phyloP scores from a whole-genome alignment of 352 stramenopile species.

The Globisporangium carolinianum region DNA sequence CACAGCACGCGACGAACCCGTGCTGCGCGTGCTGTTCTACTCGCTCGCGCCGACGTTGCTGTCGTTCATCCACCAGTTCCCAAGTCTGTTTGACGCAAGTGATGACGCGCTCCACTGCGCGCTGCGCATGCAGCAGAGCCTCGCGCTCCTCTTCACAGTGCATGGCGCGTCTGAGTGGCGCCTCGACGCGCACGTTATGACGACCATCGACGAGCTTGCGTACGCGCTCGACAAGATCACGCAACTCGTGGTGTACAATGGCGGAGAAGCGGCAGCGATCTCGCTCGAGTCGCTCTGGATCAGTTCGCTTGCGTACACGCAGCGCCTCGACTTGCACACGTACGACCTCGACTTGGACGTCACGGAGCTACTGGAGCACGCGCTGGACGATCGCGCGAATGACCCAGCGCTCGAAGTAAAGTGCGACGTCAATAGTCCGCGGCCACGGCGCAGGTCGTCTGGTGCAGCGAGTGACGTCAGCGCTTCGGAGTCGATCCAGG shows the following conservation, averaged over 20 bases:
- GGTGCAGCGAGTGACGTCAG: neutral
- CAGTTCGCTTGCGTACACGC: conserved; percentile 1
- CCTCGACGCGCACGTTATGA: conserved; percentile 17
- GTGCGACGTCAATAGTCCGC: neutral
- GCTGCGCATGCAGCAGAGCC: conserved; percentile 17
- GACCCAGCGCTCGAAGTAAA: neutral
- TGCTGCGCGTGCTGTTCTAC: conserved; percentile 34
- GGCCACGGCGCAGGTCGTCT: conserved; percentile 4
- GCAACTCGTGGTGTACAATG: conserved; percentile 8
- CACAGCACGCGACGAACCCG: conserved; percentile 23
- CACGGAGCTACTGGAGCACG: conserved; percentile 5
- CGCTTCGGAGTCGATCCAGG: conserved; percentile 4
- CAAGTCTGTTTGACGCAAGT: conserved; percentile 27
- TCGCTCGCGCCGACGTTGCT: conserved; percentile 35
- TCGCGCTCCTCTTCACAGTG: conserved; percentile 28
- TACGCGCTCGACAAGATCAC: conserved; percentile 41
- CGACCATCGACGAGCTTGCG: conserved; percentile 35
- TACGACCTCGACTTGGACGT: conserved; percentile 7
- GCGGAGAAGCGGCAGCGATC: neutral
- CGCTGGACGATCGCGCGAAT: neutral
- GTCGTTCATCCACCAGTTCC: conserved; percentile 53
- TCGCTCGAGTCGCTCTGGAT: conserved; percentile 13
- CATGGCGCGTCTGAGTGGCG: conserved; percentile 28
- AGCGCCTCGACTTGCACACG: conserved; percentile 11
- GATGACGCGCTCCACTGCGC: conserved; percentile 16